Evolutionary conservation across 1,284 basidiomycete genomes (phyloP).

Genomic region (Filobasidium uniguttulatum): DNA sequence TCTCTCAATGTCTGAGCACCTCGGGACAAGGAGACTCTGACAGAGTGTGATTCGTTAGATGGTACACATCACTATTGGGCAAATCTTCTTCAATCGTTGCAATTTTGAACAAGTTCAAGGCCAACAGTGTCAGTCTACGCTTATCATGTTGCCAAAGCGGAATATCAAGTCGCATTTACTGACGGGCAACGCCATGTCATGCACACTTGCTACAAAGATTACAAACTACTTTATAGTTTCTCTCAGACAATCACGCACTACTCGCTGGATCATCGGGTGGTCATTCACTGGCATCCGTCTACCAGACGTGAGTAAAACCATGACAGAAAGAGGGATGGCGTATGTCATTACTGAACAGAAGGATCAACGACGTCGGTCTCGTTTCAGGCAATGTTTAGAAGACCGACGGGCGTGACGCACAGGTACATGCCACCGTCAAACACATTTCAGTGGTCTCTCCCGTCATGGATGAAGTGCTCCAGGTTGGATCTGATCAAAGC

Average conservation of each 20-base stretch:
- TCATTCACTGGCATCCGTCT: slow-evolving; percentile 51
- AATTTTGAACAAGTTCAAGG: slow-evolving; percentile 48
- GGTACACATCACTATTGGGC: slow-evolving; percentile 87
- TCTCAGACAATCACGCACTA: slow-evolving; percentile 69
- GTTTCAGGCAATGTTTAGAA: slow-evolving; percentile 41
- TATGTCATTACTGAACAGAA: neutral
- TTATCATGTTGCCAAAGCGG: neutral
- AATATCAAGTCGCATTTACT: no score
- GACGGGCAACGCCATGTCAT: no score
- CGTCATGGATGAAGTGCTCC: no score
- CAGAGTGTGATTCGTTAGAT: slow-evolving; percentile 40
- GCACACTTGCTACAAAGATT: slow-evolving; percentile 51
- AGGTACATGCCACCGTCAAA: slow-evolving; percentile 43
- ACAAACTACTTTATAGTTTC: slow-evolving; percentile 72
- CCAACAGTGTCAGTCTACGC: slow-evolving; percentile 40
- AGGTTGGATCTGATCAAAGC: no score
- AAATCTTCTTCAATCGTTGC: slow-evolving; percentile 58
- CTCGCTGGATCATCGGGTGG: slow-evolving; percentile 82
- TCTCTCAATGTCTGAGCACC: neutral
- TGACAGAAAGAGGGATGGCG: no score
- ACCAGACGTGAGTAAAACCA: slow-evolving; percentile 41
- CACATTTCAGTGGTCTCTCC: no score
- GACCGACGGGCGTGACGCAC: slow-evolving; percentile 40
- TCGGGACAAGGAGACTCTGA: neutral
- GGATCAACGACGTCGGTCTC: slow-evolving; percentile 35